These are phyloP conservation scores for Phytophthora idaei DNA, from an alignment of 352 stramenopile species.

Conservation along the genomic window DNA sequence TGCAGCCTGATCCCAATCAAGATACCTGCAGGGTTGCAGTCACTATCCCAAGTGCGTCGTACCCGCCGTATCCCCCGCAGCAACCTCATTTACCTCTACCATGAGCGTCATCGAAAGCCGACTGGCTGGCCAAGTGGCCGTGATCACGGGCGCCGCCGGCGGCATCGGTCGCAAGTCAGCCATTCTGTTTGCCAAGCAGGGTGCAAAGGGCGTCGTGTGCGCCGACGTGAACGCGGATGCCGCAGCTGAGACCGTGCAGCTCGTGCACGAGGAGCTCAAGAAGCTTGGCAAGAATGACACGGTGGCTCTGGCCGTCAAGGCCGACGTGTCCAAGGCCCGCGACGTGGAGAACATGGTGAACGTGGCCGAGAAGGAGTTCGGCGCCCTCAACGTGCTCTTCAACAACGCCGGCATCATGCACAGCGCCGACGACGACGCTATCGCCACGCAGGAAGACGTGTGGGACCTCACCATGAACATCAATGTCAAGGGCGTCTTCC, in stretches of 20 bases:
- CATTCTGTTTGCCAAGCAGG: constrained; percentile 84
- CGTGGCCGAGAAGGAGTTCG: constrained; percentile 81
- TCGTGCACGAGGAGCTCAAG: constrained; percentile 71
- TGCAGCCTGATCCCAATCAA: constrained; percentile 8
- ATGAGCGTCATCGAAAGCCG: constrained; percentile 67
- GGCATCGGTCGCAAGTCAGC: constrained; percentile 85
- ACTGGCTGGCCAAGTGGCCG: constrained; percentile 74
- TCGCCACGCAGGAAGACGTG: constrained; percentile 76
- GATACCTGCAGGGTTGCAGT: constrained; percentile 14
- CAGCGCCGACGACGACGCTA: constrained; percentile 77
- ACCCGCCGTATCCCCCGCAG: constrained; percentile 2
- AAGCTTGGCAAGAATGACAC: constrained; percentile 60
- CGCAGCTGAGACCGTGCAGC: constrained; percentile 61
- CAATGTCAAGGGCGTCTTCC: constrained; percentile 91
- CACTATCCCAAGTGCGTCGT: constrained; percentile 31
- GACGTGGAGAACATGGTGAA: constrained; percentile 83
- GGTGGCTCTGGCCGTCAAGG: constrained; percentile 61
- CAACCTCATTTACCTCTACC: not conserved
- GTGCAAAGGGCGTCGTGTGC: constrained; percentile 78
- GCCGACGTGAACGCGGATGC: constrained; percentile 78
- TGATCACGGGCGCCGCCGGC: constrained; percentile 83
- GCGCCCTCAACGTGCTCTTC: constrained; percentile 80
- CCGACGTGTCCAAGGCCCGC: constrained; percentile 75
- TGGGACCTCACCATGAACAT: constrained; percentile 90
- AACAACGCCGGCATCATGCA: constrained; percentile 92